phyloP scores from a whole-genome alignment of 2,329 filamentous ascomycete genomes.

The Colletotrichum sp. region DNA sequence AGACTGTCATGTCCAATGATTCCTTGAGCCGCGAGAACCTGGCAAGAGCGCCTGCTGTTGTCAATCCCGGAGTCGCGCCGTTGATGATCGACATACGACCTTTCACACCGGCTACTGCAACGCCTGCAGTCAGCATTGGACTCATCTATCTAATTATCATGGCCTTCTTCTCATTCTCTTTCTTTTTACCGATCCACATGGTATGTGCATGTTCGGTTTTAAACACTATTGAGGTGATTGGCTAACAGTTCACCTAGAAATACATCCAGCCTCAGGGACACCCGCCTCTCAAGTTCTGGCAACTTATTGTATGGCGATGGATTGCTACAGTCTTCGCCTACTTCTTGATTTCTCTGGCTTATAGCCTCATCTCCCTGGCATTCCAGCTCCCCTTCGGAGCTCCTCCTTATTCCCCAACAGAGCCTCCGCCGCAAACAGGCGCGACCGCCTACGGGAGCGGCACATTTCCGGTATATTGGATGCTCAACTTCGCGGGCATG shows the following conservation, averaged over 20 bases:
- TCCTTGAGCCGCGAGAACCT: constrained; percentile 34
- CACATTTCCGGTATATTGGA: constrained; percentile 68
- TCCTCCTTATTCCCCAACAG: constrained; percentile 41
- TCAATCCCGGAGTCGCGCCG: constrained; percentile 35
- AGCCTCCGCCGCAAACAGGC: constrained; percentile 47
- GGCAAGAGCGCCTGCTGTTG: constrained; percentile 28
- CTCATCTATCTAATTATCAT: constrained; percentile 72
- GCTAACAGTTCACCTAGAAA: constrained; percentile 29
- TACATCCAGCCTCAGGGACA: constrained; percentile 60
- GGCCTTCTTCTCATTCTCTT: constrained; percentile 69
- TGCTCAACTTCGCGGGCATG: constrained; percentile 69
- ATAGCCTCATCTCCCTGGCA: constrained; percentile 66
- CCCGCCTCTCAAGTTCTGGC: constrained; percentile 60
- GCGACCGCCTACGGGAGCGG: constrained; percentile 60
- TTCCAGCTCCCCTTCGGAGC: constrained; percentile 68
- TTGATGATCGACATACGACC: constrained; percentile 59
- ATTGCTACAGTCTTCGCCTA: constrained; percentile 61
- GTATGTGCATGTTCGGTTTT: constrained; percentile 24
- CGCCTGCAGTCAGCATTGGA: constrained; percentile 65
- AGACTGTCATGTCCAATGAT: constrained; percentile 43
- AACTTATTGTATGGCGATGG: constrained; percentile 65
- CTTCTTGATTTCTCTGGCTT: constrained; percentile 65
- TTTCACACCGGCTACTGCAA: constrained; percentile 58
- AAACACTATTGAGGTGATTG: not conserved
- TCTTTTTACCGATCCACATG: constrained; percentile 68